Base-by-base conservation (phyloP, 2,329 filamentous ascomycete species). In the Exophiala xenobiotica region DNA sequence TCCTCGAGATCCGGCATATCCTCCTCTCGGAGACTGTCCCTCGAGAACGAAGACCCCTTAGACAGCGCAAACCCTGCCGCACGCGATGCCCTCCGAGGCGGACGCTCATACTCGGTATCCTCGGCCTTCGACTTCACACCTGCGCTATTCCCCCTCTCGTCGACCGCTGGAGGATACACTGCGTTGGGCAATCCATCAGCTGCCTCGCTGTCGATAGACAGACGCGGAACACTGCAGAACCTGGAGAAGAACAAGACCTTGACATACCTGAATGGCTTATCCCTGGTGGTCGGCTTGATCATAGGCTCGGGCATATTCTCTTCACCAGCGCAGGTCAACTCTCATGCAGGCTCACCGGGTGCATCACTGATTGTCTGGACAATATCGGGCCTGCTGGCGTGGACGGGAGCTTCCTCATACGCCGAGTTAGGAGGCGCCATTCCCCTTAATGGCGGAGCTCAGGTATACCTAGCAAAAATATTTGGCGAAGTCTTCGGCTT, bases 281-380 rank as follows among this genome's bases (percentile, higher is more conserved):
- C 90, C 19, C 76, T 99, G 51, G 88, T 99, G 43, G 81, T 97
- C 42, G 92, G 93, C 1, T 73, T 99, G 58, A 95, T 97, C 61
- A 97, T 99, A 65, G 93, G 93, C 2, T 95, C 89, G 19, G 93
- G 92, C 11, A 96, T 99, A 64, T 99, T 97, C 72, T 95, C 90
- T 3, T 95, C 90, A 18, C 92, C 92, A 0, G 90, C 89, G 49
- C 89, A 95, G 67, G 92, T 99, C 63, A 96, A 93, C 70, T 81
- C 81, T 49, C 95, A 95, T 67, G 90, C 89, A 27, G 93, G 92
- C 7, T 96, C 91, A 22, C 89, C 91, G 0, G 93, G 91, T 43
- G 92, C 91, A 12, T 85, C 91, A 1, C 74, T 99, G 44, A 79
- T 96, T n/a, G 85, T 96, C 3, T 99, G 92, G 92, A 78, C 83